Evolutionary conservation across 768 basidiomycete species (phyloP), one percentile per base, ranked within the genome.

Genomic region (Kwoniella mangroviensis): DNA sequence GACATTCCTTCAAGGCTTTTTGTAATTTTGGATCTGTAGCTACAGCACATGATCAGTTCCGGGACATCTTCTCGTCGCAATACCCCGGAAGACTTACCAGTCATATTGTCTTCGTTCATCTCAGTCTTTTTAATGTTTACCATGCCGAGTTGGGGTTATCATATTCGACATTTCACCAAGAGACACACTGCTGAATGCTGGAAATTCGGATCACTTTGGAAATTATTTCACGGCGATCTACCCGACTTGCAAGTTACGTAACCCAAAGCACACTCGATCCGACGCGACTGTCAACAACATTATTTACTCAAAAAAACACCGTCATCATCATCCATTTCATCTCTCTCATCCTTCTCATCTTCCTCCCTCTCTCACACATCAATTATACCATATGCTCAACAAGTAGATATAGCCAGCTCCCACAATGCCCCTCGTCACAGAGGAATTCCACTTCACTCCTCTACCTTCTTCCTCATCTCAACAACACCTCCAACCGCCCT

Each of bases 241-340:
- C 34, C 34, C 34, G 34, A 34, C 34, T 34, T n/a, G n/a, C n/a
- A n/a, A n/a, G n/a, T n/a, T 34, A 34, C 34, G 34, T 34, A 34
- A 34, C 34, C 34, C 34, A 34, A 7, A 34, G 34, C 34, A 34
- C 6, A 34, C 34, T 12, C 51, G 51, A 52, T 55, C 22, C 12
- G 43, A 49, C 61, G 61, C 61, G 61, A 63, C 61, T 63, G 61
- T 45, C 61, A 63, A 63, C 61, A 63, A 45, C 49, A 49, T 51
- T 34, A 34, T 34, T 7, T 4, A 34, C 6, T 6, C 28, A 7
- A 34, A 34, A 34, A 34, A 34, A 34, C 26, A 55, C 34, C 40
- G 17, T 61, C 41, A 28, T 21, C 41, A 41, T 42, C 13, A 28
- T 34, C 51, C 63, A 21, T 57, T 19, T 11, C 52, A 5, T 53